Base-by-base conservation (phyloP, 2,329 filamentous ascomycete species). In the Arthrobotrys conoides region DNA sequence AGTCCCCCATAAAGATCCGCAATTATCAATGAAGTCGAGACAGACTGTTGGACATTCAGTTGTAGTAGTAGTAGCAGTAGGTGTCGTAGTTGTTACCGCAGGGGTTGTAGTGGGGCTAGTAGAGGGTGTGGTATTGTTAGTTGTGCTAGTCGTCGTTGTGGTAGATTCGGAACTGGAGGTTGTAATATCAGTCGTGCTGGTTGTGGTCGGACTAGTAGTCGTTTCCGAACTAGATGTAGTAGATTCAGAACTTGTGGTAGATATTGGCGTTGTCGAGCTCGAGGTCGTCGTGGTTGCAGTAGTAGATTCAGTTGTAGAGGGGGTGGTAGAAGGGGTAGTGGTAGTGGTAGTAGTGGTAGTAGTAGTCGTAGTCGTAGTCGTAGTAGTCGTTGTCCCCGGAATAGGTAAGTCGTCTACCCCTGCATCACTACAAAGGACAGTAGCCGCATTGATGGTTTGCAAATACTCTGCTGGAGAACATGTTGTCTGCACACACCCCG, bases 1-100 rank as follows among this genome's bases (percentile, higher is more conserved):
- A 22, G 67, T 71, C n/a, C 67, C 55, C 67, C 53, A 63, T 0
- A 71, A 22, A 5, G 41, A 63, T 30, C 67, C 67, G 24, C 67
- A 71, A 5, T 44, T 30, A 20, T 63, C 48, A 14, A 63, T 16
- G 20, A 55, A 71, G 20, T 71, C 67, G 24, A 68, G 12, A 22
- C 65, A 64, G 6, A 48, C 0, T 48, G 59, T 64, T n/a, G 51
- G 44, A 38, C 51, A 61, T 36, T 36, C 44, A 41, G 38, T 38
- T 9, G 66, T 51, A 10, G 53, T 61, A n/a, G 55, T 63, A 5
- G 67, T 71, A 0, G 38, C 63, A 2, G 55, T 63, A 1, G 53
- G 30, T 10, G 65, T 48, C 9, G 66, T 59, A 24, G 53, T 70
- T 10, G 57, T 41, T 3, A 22, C 16, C 14, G 57, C 9, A 30